A percentile compares a stretch with the other conserved stretches of the same genome.
Conservation (phyloP, 2,329 filamentous ascomycete species). For the Talaromyces sp. region DNA sequence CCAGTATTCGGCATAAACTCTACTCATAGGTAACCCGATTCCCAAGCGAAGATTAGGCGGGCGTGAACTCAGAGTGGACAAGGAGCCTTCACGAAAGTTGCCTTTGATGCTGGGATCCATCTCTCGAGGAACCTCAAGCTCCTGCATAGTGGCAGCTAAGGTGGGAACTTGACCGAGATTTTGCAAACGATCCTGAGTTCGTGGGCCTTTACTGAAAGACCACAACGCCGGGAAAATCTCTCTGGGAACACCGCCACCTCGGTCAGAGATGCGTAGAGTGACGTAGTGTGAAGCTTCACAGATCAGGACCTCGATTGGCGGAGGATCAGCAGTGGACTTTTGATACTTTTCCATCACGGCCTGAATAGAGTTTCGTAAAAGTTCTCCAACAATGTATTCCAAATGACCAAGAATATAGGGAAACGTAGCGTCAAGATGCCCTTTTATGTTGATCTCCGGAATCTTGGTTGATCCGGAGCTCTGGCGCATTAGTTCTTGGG, state of each 20-base stretch:
- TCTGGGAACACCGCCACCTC: slow-evolving; percentile 83
- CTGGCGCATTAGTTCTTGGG: slow-evolving; percentile 67
- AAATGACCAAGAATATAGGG: slow-evolving; percentile 95
- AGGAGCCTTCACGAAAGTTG: slow-evolving; percentile 57
- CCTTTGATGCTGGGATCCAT: slow-evolving; percentile 31
- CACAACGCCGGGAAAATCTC: slow-evolving; percentile 86
- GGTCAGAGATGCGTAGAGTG: slow-evolving; percentile 93
- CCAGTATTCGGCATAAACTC: slow-evolving; percentile 97
- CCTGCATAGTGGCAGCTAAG: slow-evolving; percentile 90
- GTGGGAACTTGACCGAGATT: slow-evolving; percentile 84
- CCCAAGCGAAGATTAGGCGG: slow-evolving; percentile 84
- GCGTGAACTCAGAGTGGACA: slow-evolving; percentile 74
- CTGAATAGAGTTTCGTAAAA: slow-evolving; percentile 91
- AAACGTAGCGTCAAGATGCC: slow-evolving; percentile 85
- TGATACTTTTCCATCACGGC: slow-evolving; percentile 75
- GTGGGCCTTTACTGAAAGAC: slow-evolving; percentile 93
- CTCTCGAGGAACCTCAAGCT: slow-evolving; percentile 56
- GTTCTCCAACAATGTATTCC: slow-evolving; percentile 94
- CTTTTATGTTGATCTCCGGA: slow-evolving; percentile 76
- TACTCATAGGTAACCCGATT: slow-evolving; percentile 88
- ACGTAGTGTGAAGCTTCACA: slow-evolving; percentile 93
- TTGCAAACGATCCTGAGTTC: slow-evolving; percentile 70
- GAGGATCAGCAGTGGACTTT: slow-evolving; percentile 51
- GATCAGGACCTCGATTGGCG: slow-evolving; percentile 88
- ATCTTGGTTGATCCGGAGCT: slow-evolving; percentile 70